These are phyloP conservation scores for Arachnopeziza araneosa DNA, from an alignment of 2,329 filamentous ascomycete species.

Conservation along the genomic window DNA sequence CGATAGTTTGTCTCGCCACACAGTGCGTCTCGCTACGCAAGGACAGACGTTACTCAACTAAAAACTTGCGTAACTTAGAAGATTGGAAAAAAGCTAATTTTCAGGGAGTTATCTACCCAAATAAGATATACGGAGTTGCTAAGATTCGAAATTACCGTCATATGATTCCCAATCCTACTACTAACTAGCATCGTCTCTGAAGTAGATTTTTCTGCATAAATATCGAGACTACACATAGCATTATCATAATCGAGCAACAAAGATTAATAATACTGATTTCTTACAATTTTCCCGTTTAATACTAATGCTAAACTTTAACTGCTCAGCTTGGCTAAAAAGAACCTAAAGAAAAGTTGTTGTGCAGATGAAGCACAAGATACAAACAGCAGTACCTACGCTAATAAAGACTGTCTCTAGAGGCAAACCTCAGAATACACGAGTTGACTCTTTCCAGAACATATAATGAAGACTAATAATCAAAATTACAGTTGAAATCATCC, in stretches of 20 bases:
- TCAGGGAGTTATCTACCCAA: too few relatives aligned
- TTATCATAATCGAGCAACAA: not conserved
- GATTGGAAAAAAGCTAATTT: too few relatives aligned
- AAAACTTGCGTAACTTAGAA: too few relatives aligned
- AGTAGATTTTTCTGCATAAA: not conserved
- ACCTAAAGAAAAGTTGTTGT: not conserved
- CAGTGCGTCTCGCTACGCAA: not conserved
- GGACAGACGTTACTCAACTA: not conserved
- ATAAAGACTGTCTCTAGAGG: not conserved
- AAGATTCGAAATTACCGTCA: too few relatives aligned
- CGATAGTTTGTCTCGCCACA: not conserved
- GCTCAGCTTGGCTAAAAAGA: not conserved
- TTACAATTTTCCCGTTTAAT: not conserved
- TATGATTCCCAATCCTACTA: too few relatives aligned
- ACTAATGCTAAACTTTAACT: not conserved
- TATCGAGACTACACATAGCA: not conserved
- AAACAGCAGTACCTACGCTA: not conserved
- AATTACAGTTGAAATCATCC: not conserved
- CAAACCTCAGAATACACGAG: not conserved
- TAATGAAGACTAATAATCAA: slow-evolving; percentile 1
- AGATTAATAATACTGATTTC: not conserved
- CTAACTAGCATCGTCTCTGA: too few relatives aligned
- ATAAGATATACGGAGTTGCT: too few relatives aligned
- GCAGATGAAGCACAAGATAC: not conserved
- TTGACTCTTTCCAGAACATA: slow-evolving; percentile 1